A percentile compares a stretch with the other conserved stretches of the same genome.
These are phyloP conservation scores for Apiospora koreana DNA, from an alignment of 2,329 filamentous ascomycete species.

Conservation along the genomic window DNA sequence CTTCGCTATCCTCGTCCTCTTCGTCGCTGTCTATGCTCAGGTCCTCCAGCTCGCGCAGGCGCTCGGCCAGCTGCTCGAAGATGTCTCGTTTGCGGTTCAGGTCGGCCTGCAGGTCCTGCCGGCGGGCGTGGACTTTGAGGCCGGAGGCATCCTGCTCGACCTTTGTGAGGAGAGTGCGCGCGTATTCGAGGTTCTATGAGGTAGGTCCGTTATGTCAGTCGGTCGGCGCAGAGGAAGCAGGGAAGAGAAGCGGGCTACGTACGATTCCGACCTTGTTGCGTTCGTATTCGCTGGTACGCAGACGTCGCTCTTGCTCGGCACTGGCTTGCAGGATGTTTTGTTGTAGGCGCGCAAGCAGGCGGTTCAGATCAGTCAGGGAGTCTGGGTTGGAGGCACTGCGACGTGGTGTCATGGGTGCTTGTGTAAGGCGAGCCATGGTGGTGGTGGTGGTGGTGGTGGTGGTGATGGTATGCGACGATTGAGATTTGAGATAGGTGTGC, in stretches of 20 bases:
- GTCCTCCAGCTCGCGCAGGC: slow-evolving; percentile 68
- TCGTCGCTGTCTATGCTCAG: slow-evolving; percentile 47
- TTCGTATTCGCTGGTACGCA: slow-evolving; percentile 66
- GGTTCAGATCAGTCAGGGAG: slow-evolving; percentile 55
- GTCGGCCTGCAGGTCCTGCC: slow-evolving; percentile 63
- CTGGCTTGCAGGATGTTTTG: slow-evolving; percentile 64
- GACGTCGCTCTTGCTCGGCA: slow-evolving; percentile 56
- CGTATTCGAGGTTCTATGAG: slow-evolving; percentile 69
- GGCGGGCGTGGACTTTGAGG: slow-evolving; percentile 59
- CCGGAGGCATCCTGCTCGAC: slow-evolving; percentile 68
- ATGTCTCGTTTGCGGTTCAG: slow-evolving; percentile 65
- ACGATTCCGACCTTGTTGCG: slow-evolving; percentile 59
- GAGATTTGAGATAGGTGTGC: not conserved
- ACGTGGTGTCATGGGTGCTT: slow-evolving; percentile 30
- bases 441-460: slow-evolving; percentile 14
- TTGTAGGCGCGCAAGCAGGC: slow-evolving; percentile 67
- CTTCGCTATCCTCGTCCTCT: slow-evolving; percentile 48
- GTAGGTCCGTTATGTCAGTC: not conserved
- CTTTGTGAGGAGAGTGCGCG: slow-evolving; percentile 66
- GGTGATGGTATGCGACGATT: not conserved
- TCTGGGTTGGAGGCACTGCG: slow-evolving; percentile 33
- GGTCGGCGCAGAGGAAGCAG: not conserved
- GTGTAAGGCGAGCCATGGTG: slow-evolving; percentile 32
- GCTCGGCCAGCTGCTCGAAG: slow-evolving; percentile 65
- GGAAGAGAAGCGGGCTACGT: slow-evolving; percentile 20